A percentile compares a stretch with the other conserved stretches of the same genome.
Conservation (phyloP, 2,329 filamentous ascomycete genomes). For the Elsinoe necatrix region DNA sequence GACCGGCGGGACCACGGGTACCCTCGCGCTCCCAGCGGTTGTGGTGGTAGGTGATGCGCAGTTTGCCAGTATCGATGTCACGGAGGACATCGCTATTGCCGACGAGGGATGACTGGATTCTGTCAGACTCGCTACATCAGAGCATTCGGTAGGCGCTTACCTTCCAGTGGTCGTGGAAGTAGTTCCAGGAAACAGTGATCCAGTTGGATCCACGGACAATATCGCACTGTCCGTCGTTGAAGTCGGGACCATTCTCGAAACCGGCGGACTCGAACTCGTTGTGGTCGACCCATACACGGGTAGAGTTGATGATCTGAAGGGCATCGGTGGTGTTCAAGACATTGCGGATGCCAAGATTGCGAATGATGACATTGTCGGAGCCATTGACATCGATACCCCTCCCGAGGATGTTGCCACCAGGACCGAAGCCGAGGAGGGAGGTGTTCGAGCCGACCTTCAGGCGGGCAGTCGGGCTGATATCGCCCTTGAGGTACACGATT, state of each 20-base stretch:
- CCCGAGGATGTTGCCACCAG: slow-evolving; percentile 31
- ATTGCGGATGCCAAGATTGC: slow-evolving; percentile 31
- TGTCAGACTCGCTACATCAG: not conserved
- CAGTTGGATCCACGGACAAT: slow-evolving; percentile 40
- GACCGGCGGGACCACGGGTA: slow-evolving; percentile 41
- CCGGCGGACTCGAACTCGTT: slow-evolving; percentile 40
- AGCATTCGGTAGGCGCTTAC: not conserved
- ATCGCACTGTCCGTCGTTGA: slow-evolving; percentile 38
- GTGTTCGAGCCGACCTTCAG: slow-evolving; percentile 41
- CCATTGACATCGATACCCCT: slow-evolving; percentile 32
- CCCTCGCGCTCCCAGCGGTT: slow-evolving; percentile 42
- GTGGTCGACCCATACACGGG: slow-evolving; percentile 42
- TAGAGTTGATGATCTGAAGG: slow-evolving; percentile 39
- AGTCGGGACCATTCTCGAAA: slow-evolving; percentile 25
- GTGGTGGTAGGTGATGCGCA: slow-evolving; percentile 45
- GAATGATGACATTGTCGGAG: slow-evolving; percentile 35
- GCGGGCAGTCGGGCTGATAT: slow-evolving; percentile 35
- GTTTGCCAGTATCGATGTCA: slow-evolving; percentile 36
- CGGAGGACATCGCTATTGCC: slow-evolving; percentile 36
- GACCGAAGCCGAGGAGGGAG: slow-evolving; percentile 34
- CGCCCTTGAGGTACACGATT: slow-evolving; percentile 39
- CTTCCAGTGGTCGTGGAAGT: slow-evolving; percentile 44
- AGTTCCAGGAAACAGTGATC: slow-evolving; percentile 43
- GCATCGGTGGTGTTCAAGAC: slow-evolving; percentile 36
- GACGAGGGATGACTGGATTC: slow-evolving; percentile 30